These are phyloP conservation scores for Microcos paniculata DNA, from an alignment of 345 rosid genomes.

Conservation along the genomic window DNA sequence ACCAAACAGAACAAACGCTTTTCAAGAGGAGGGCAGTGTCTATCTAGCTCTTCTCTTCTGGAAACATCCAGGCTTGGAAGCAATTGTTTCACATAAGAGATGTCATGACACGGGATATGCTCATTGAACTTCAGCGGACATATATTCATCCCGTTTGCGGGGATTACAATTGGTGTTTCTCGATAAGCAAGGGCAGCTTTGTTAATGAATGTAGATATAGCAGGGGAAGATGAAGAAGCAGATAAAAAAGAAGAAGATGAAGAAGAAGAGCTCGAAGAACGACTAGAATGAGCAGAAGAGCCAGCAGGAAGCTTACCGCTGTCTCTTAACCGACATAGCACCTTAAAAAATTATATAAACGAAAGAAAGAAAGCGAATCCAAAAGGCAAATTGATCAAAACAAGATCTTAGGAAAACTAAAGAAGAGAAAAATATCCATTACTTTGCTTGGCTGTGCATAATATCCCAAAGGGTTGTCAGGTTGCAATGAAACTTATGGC, in stretches of 20 bases:
- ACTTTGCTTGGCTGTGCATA: neutral
- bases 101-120: constrained; percentile 84
- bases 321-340: too few relatives aligned
- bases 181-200: constrained; percentile 57
- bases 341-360: too few relatives aligned
- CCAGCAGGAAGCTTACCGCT: too few relatives aligned
- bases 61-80: constrained; percentile 57
- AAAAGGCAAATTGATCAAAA: neutral
- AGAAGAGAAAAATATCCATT: neutral
- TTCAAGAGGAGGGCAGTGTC: constrained; percentile 84
- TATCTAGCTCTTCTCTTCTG: constrained; percentile 80
- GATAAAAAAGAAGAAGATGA: neutral
- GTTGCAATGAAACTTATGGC: constrained; percentile 2
- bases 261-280: too few relatives aligned
- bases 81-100: constrained; percentile 49
- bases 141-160: constrained; percentile 61
- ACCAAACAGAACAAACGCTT: constrained; percentile 83
- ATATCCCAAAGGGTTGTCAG: neutral
- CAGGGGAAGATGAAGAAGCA: constrained; percentile 32
- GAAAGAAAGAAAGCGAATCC: neutral
- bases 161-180: constrained; percentile 49
- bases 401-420: neutral
- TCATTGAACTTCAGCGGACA: constrained; percentile 80
- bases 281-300: too few relatives aligned
- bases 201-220: constrained; percentile 44